Evolutionary conservation across 148 eudicot species (phyloP).

Genomic region (Diospyros kaki): DNA sequence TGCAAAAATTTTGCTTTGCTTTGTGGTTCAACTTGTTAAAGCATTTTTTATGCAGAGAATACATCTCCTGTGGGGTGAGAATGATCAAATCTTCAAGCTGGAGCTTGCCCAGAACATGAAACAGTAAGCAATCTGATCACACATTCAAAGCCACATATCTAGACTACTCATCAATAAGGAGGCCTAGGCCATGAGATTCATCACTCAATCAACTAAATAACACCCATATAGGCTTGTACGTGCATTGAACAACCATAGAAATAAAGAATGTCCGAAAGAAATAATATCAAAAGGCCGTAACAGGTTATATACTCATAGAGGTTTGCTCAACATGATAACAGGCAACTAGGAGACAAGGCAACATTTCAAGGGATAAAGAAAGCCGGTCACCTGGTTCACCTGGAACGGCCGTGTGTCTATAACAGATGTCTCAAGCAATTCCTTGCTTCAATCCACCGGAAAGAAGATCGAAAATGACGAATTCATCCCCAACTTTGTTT

Average conservation of each 20-base stretch:
- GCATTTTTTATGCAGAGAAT: constrained; percentile 41
- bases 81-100: constrained; percentile 73
- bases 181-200: too few species aligned
- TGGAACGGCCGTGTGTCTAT: constrained; percentile 74
- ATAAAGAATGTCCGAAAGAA: background rate
- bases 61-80: constrained; percentile 94
- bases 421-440: constrained; percentile 65
- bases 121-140: constrained; percentile 45
- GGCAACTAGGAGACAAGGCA: constrained; percentile 72
- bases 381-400: constrained; percentile 82
- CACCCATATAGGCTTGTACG: background rate
- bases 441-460: constrained; percentile 48
- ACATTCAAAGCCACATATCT: background rate
- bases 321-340: constrained; percentile 18
- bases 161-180: too few species aligned
- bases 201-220: background rate
- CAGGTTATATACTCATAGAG: background rate
- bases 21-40: background rate
- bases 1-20: too few species aligned
- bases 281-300: background rate
- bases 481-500: background rate
- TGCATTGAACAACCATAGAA: background rate
- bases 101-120: constrained; percentile 82
- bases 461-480: constrained; percentile 15
- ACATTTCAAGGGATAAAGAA: constrained; percentile 62